Base-by-base conservation (phyloP, 2,329 filamentous ascomycete genomes). In the Hypoxylon rubiginosum region DNA sequence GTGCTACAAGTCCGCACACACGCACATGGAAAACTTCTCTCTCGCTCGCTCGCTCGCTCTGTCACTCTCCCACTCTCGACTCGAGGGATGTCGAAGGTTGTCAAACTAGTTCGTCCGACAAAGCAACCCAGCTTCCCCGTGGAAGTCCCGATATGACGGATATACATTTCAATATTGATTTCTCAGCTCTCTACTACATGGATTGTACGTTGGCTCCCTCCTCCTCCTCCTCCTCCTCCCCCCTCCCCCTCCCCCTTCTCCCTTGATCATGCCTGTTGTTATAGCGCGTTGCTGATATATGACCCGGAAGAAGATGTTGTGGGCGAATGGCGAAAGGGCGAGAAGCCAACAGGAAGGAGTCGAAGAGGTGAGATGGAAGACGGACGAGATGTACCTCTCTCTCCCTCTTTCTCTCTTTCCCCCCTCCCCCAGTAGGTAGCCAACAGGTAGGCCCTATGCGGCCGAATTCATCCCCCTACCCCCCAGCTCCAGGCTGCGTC, bases 1-100 rank as follows among this genome's bases (percentile, higher is more conserved):
- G 71, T 76, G 69, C 71, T 62, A 74, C 72, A 53, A 68, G 55
- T 43, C 55, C 56, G 46, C 62, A 55, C 62, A 55, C 61, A 55
- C 61, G 58, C 63, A 66, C 69, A 66, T 66, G 66, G 62, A 69
- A 65, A 66, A 56, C 54, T 46, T 39, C 65, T 64, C 21, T 24
- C 21, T 39, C 65, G 63, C 21, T 24, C 21, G 21, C 21, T 24
- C 21, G 4, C 21, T 24, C 21, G 2, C 21, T 24, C 21, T 24
- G n/a, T n/a, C 21, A 4, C 21, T 4, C 21, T 24, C 21, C 4
- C 2, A 2, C 21, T 24, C 54, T 63, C 45, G 56, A 66, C 49
- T 61, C 58, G 59, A 66, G 48, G 57, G 54, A 4, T 13, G 11
- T 57, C 64, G 58, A 67, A 54, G 58, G 34, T 54, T 66, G 52